These are phyloP conservation scores for Copromyces sp. DNA, from an alignment of 495 filamentous ascomycete species.

Conservation along the genomic window DNA sequence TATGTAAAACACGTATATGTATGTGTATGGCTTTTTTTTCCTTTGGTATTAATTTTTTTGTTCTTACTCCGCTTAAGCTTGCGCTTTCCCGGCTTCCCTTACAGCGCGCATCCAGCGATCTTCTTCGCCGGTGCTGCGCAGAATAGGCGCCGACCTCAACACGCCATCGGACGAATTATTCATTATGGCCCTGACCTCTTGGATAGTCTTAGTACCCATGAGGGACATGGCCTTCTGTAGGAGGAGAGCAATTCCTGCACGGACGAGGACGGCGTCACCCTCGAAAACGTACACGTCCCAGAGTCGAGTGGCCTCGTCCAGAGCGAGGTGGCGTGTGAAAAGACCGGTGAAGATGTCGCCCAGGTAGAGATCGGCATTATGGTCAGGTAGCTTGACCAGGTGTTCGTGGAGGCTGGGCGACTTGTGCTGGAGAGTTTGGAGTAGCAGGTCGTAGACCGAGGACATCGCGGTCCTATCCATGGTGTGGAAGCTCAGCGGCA, in stretches of 20 bases:
- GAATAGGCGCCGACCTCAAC: conserved; percentile 5
- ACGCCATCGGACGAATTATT: conserved; percentile 1
- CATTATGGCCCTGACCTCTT: conserved; percentile 25
- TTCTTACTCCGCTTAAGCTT: neutral
- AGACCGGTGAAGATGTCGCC: conserved; percentile 40
- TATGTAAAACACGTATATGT: neutral
- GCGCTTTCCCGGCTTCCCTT: conserved; percentile 22
- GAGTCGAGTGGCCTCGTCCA: conserved; percentile 68
- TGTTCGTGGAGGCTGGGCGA: conserved; percentile 59
- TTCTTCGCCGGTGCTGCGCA: conserved; percentile 21
- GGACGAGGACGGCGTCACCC: conserved; percentile 70
- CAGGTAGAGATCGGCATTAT: conserved; percentile 42
- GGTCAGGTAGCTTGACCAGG: conserved; percentile 37
- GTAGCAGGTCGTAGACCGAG: conserved; percentile 60
- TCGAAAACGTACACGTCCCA: conserved; percentile 97
- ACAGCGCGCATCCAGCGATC: conserved; percentile 28
- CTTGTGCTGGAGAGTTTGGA: conserved; percentile 63
- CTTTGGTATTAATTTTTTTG: neutral
- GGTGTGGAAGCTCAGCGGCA: conserved; percentile 81
- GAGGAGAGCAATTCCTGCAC: conserved; percentile 66
- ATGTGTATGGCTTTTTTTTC: neutral
- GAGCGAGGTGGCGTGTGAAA: conserved; percentile 43
- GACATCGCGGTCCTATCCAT: conserved; percentile 61
- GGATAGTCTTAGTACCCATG: conserved; percentile 22
- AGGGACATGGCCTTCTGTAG: conserved; percentile 34